A percentile compares a stretch with the other conserved stretches of the same genome.
phyloP scores from a whole-genome alignment of 352 stramenopile genomes.

The Phytophthora ohioensis region DNA sequence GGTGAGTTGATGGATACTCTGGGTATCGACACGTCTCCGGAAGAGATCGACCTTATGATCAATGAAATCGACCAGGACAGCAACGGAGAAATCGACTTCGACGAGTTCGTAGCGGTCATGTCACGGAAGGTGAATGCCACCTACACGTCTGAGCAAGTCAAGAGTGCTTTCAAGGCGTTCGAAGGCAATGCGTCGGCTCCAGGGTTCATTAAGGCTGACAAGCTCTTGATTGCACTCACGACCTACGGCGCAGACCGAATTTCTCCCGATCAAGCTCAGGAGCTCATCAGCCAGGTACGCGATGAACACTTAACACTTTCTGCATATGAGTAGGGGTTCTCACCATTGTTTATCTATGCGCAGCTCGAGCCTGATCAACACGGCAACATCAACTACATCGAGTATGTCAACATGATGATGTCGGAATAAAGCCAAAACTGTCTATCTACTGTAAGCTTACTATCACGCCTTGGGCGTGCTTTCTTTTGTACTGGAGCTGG shows the following conservation, averaged over 20 bases:
- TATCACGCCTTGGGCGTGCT: slow-evolving; percentile 13
- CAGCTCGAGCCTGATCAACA: slow-evolving; percentile 93
- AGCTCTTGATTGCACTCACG: slow-evolving; percentile 86
- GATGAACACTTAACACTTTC: slow-evolving; percentile 1
- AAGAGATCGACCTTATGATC: slow-evolving; percentile 97
- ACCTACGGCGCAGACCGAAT: slow-evolving; percentile 93
- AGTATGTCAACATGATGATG: slow-evolving; percentile 98
- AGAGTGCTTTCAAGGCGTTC: slow-evolving; percentile 89
- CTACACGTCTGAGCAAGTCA: slow-evolving; percentile 94
- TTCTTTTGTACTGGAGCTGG: slow-evolving; percentile 18
- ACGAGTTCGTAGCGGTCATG: slow-evolving; percentile 96
- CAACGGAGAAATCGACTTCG: slow-evolving; percentile 95
- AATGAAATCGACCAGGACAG: slow-evolving; percentile 96
- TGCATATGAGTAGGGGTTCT: neutral
- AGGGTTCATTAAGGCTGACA: slow-evolving; percentile 87
- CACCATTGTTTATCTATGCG: slow-evolving; percentile 14
- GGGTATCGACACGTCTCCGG: slow-evolving; percentile 91
- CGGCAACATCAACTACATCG: slow-evolving; percentile 94
- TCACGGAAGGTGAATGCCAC: slow-evolving; percentile 94
- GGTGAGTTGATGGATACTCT: slow-evolving; percentile 95
- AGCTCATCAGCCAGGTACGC: slow-evolving; percentile 90
- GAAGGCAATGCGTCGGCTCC: slow-evolving; percentile 69
- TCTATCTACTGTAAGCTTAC: slow-evolving; percentile 6
- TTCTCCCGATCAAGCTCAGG: slow-evolving; percentile 90
- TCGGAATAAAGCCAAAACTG: slow-evolving; percentile 56